Base-by-base conservation (phyloP, 352 stramenopile species). In the Pythium rishiriense region DNA sequence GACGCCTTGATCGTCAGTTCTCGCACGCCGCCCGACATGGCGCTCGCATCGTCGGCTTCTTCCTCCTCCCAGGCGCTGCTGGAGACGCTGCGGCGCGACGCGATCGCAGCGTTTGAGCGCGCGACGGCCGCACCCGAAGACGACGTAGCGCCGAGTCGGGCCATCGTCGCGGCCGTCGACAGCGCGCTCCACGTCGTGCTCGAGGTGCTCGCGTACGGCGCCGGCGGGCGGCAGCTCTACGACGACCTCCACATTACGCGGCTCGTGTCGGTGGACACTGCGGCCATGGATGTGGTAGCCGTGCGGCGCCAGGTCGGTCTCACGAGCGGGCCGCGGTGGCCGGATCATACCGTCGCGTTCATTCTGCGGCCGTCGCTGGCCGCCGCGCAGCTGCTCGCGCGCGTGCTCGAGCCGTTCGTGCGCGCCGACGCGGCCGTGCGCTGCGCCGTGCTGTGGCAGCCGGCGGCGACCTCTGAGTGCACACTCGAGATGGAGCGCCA, bases 401-500 rank as follows among this genome's bases (percentile, higher is more conserved):
- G 51, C 24, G 50, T 46, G 5, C 24, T 86, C 6, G 57, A 69
- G 14, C 74, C 78, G 47, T 68, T 83, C 24, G 60, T 75, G 15
- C 4, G 21, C 11, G 15, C n/a, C 6, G 14, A 21, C 8, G 37
- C 46, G 12, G 45, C 52, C 0, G 70, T 74, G 22, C 58, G 68
- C 8, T 87, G 69, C 39, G 64, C 68, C 6, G 76, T 91, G 22
- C 67, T 90, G 14, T 93, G 85, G 85, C 70, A 91, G 17, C 85
- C 85, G 0, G 28, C 70, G 0, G 81, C 74, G 19, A 88, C 81
- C 8, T 71, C 81, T 7, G 81, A 90, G 47, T 83, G 79, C 45
- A 57, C 74, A 24, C 53, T 91, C 28, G 85, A 93, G 58, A 90
- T 93, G 82, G 85, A 93, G 48, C 75, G 79, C 9, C 81, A 91